A percentile compares a stretch with the other conserved stretches of the same genome.
Conservation (phyloP, 2,329 filamentous ascomycete species). For the Neonectria hederae region DNA sequence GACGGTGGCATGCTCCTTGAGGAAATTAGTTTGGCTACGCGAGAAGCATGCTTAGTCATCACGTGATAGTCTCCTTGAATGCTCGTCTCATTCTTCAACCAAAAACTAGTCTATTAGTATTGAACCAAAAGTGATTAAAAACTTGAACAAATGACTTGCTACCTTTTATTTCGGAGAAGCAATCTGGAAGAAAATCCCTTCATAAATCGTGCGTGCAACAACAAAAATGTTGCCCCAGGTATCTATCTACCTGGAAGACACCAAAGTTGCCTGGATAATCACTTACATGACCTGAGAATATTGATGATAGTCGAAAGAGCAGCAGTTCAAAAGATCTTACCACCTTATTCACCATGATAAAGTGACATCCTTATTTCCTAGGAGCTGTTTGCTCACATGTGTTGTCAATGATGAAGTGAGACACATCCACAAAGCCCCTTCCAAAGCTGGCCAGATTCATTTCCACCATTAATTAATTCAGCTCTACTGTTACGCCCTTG, state of each 20-base stretch:
- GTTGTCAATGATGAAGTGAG: too few relatives aligned
- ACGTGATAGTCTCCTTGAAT: background rate
- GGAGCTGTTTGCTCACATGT: too few relatives aligned
- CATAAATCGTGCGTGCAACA: background rate
- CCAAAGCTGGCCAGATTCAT: too few relatives aligned
- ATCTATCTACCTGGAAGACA: background rate
- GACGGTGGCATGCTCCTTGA: constrained; percentile 11
- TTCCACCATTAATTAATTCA: too few relatives aligned
- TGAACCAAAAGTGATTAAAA: background rate
- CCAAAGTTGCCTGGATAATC: background rate
- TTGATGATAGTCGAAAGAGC: background rate
- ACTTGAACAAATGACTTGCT: background rate
- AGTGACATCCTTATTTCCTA: too few relatives aligned
- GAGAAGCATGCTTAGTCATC: constrained; percentile 22
- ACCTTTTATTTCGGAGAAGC: background rate
- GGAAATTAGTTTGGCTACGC: constrained; percentile 21
- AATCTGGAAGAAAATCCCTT: background rate
- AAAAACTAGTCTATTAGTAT: background rate
- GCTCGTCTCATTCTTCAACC: background rate
- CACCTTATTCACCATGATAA: background rate
- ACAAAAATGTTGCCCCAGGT: background rate
- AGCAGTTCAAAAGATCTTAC: background rate
- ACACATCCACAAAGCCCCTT: too few relatives aligned
- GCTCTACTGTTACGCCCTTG: too few relatives aligned
- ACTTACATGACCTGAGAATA: background rate